Conservation (phyloP, 2,329 filamentous ascomycete genomes). For the Fusarium devonianum region DNA sequence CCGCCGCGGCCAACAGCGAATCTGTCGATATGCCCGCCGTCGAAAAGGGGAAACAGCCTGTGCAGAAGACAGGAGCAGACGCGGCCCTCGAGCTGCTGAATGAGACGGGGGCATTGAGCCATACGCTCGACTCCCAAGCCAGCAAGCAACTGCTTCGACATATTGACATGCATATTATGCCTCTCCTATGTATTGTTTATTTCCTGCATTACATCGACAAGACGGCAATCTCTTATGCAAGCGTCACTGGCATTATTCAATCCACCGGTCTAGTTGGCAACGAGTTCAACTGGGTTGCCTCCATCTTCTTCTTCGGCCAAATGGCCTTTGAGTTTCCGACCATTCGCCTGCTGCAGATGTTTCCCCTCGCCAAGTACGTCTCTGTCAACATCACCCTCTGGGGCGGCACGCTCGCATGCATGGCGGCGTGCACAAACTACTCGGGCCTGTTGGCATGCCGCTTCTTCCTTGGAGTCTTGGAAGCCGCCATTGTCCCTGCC, state of each 20-base stretch:
- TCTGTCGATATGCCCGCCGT: neutral
- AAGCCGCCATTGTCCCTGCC: conserved; percentile 20
- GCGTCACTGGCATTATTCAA: conserved; percentile 34
- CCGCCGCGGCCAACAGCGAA: neutral
- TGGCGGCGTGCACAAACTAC: conserved; percentile 27
- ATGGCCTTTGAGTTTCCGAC: conserved; percentile 50
- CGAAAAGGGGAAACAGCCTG: neutral
- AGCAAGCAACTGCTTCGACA: conserved; percentile 24
- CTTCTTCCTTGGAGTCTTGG: conserved; percentile 25
- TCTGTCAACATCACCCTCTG: conserved; percentile 47
- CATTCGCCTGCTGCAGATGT: conserved; percentile 47
- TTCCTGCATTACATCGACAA: conserved; percentile 41
- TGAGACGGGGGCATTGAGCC: conserved; percentile 17
- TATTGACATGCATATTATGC: conserved; percentile 38
- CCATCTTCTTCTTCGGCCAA: conserved; percentile 45
- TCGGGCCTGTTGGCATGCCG: conserved; percentile 20
- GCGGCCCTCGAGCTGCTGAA: conserved; percentile 27
- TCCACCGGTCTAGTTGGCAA: conserved; percentile 49
- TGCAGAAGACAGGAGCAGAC: conserved; percentile 11
- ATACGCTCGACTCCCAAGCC: conserved; percentile 17
- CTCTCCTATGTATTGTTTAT: conserved; percentile 34
- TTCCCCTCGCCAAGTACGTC: conserved; percentile 50
- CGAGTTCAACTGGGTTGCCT: conserved; percentile 51
- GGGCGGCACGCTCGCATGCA: conserved; percentile 38
- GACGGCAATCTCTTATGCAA: conserved; percentile 37